Conservation (phyloP, 768 basidiomycete genomes). For the Daedaleopsis nitida region DNA sequence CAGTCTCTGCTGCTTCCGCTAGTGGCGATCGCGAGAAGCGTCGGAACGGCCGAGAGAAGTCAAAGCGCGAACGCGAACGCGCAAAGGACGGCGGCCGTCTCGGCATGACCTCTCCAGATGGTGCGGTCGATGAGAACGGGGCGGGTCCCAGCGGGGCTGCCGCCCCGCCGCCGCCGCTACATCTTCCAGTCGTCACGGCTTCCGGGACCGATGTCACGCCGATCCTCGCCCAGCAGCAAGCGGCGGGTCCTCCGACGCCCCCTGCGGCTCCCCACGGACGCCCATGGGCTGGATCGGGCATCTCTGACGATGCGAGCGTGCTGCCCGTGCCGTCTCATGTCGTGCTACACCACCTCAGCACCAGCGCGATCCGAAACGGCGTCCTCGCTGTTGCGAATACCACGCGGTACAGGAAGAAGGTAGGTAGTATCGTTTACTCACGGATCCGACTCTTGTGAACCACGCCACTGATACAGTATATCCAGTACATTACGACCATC, state of each 20-base stretch:
- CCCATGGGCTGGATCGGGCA: constrained; percentile 29
- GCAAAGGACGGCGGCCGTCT: constrained; percentile 25
- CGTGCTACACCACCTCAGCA: constrained; percentile 91
- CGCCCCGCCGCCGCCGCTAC: constrained; percentile 14
- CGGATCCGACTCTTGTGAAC: neutral
- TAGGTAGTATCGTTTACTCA: constrained; percentile 33
- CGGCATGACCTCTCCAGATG: constrained; percentile 27
- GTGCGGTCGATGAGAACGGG: constrained; percentile 4
- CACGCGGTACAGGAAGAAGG: constrained; percentile 90
- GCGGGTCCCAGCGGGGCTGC: constrained; percentile 17
- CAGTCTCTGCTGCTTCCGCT: constrained; percentile 12
- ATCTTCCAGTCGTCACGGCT: constrained; percentile 35
- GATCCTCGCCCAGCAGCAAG: constrained; percentile 14
- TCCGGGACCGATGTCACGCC: constrained; percentile 33
- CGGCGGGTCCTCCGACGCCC: constrained; percentile 24
- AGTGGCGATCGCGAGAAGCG: constrained; percentile 21
- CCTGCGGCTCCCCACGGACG: constrained; percentile 8
- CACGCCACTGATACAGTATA: constrained; percentile 15
- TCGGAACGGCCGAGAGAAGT: constrained; percentile 15
- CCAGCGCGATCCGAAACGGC: constrained; percentile 92
- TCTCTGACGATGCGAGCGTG: constrained; percentile 87
- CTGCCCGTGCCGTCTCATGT: constrained; percentile 93
- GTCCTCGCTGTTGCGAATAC: constrained; percentile 92
- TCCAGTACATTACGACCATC: constrained; percentile 81
- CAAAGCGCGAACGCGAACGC: constrained; percentile 15